Conservation (phyloP, 768 basidiomycete genomes). For the Mycena vitilis region DNA sequence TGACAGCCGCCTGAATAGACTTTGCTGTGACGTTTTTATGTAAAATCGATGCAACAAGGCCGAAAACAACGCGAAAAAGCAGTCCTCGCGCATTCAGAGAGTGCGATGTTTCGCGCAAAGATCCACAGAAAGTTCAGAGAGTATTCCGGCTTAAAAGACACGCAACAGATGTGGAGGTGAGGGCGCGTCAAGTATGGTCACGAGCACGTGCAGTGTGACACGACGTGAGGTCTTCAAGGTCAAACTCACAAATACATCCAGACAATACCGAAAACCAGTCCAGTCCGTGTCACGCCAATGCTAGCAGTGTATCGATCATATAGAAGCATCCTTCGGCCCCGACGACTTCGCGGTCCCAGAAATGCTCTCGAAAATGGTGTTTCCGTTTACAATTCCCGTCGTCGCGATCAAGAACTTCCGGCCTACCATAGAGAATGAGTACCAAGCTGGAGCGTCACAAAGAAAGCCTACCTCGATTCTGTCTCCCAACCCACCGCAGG, state of each 20-base stretch:
- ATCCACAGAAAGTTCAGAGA: not conserved
- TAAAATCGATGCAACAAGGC: conserved; percentile 23
- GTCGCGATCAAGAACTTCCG: conserved; percentile 91
- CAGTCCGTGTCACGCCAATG: too few relatives aligned
- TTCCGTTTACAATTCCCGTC: conserved; percentile 89
- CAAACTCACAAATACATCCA: too few relatives aligned
- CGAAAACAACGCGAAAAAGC: not conserved
- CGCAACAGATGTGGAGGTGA: not conserved
- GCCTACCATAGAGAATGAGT: conserved; percentile 58
- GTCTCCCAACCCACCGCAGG: conserved; percentile 89
- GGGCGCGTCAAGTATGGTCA: too few relatives aligned
- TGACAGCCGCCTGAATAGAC: conserved; percentile 39
- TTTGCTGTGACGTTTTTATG: conserved; percentile 42
- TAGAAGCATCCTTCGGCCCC: conserved; percentile 56
- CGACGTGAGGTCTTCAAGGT: not conserved
- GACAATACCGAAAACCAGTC: too few relatives aligned
- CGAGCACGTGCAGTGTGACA: not conserved
- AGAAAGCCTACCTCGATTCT: conserved; percentile 73
- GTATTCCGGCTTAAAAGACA: not conserved
- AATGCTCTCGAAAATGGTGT: conserved; percentile 76
- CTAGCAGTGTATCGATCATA: conserved; percentile 39
- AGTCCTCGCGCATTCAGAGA: too few relatives aligned
- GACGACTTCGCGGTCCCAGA: conserved; percentile 53
- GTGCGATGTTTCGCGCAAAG: too few relatives aligned
- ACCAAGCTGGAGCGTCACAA: not conserved